Evolutionary conservation across 768 basidiomycete species (phyloP).

Genomic region (Lentinula detonsa): DNA sequence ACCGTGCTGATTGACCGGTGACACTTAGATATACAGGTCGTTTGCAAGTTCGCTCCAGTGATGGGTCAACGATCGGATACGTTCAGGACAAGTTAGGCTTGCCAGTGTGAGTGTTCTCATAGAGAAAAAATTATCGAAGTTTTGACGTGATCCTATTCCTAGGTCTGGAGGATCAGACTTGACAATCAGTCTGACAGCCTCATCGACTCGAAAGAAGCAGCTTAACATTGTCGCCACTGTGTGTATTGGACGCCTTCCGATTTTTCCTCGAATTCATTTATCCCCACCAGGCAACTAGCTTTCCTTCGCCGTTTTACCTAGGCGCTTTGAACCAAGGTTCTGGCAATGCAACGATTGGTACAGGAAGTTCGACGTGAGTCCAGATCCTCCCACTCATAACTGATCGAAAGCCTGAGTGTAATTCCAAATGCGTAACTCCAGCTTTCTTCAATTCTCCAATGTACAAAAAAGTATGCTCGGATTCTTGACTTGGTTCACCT

Average conservation of each 20-base stretch:
- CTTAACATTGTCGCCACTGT: slow-evolving; percentile 33
- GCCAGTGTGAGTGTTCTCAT: neutral
- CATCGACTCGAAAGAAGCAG: slow-evolving; percentile 16
- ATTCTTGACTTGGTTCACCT: neutral
- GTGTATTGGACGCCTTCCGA: slow-evolving; percentile 9
- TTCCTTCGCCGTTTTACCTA: slow-evolving; percentile 30
- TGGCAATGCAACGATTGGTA: neutral
- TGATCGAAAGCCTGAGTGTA: neutral
- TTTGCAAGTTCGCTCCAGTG: slow-evolving; percentile 26
- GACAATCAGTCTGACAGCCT: slow-evolving; percentile 23
- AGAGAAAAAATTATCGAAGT: neutral
- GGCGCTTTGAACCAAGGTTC: slow-evolving; percentile 24
- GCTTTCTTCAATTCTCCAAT: slow-evolving; percentile 28
- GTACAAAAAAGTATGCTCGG: slow-evolving; percentile 27
- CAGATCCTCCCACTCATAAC: neutral
- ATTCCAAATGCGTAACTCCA: slow-evolving; percentile 6
- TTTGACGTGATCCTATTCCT: slow-evolving; percentile 22
- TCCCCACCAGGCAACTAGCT: slow-evolving; percentile 28
- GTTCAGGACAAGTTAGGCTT: slow-evolving; percentile 23
- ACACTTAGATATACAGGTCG: slow-evolving; percentile 23
- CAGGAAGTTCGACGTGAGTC: slow-evolving; percentile 1
- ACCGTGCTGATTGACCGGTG: neutral
- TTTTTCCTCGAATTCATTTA: neutral
- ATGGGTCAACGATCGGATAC: slow-evolving; percentile 24
- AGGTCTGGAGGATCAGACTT: slow-evolving; percentile 24